Percentiles rank a stretch among this genome's conserved stretches.
Conservation (phyloP, 805 yeast species). For the Candida endomychidarum region DNA sequence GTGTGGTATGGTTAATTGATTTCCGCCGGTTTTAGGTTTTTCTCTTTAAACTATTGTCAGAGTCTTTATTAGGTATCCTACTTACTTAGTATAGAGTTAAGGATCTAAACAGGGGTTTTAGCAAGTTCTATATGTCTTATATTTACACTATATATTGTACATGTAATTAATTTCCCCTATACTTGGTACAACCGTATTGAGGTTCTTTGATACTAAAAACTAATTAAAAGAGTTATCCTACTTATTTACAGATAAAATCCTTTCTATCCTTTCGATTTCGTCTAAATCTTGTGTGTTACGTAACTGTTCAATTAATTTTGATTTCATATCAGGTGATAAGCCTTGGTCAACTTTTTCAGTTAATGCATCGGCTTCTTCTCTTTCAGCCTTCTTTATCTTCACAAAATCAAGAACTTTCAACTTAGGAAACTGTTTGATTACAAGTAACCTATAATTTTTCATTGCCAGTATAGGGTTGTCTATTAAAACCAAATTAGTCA, state of each 20-base stretch:
- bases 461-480: constrained; percentile 58
- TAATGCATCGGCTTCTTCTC: constrained; percentile 42
- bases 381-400: constrained; percentile 57
- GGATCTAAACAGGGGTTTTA: too few species aligned
- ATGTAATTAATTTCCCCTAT: too few species aligned
- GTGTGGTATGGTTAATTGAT: too few species aligned
- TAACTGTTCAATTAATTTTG: constrained; percentile 51
- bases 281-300: constrained; percentile 64
- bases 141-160: too few species aligned
- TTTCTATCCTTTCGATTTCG: constrained; percentile 44
- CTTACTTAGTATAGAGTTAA: too few species aligned
- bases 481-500: constrained; percentile 46
- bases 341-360: constrained; percentile 24
- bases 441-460: constrained; percentile 56
- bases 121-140: too few species aligned
- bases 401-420: constrained; percentile 67
- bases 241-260: constrained; percentile 1
- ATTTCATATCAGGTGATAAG: constrained; percentile 22
- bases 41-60: too few species aligned
- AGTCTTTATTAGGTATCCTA: too few species aligned
- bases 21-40: too few species aligned
- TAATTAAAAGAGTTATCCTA: neutral
- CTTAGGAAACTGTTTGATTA: constrained; percentile 63
- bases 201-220: neutral
- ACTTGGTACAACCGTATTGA: too few species aligned